Evolutionary conservation across 2,329 filamentous ascomycete species (phyloP).

Genomic region (Ceratocystis ficicola): DNA sequence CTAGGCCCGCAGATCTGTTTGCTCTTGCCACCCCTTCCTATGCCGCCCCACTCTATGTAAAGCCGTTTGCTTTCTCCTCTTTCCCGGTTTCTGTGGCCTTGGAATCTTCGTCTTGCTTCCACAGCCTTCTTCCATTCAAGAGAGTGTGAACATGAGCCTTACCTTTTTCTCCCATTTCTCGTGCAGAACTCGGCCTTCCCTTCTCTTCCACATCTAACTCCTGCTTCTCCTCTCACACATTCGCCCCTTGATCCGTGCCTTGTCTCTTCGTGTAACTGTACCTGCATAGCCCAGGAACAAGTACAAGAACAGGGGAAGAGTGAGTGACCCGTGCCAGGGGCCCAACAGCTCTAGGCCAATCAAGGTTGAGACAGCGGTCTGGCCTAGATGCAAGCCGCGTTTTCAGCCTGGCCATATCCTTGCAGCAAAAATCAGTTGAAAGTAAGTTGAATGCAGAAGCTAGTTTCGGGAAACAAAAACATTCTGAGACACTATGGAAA

Average conservation of each 20-base stretch:
- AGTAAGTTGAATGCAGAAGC: background rate
- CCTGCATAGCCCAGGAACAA: slow-evolving; percentile 8
- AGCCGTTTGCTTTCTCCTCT: background rate
- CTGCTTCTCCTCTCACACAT: slow-evolving; percentile 22
- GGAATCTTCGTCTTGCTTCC: slow-evolving; percentile 3
- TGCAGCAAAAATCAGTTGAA: background rate
- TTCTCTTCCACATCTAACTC: background rate
- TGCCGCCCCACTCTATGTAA: too few relatives aligned
- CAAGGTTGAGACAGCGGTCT: background rate
- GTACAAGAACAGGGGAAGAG: background rate
- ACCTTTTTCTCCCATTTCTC: slow-evolving; percentile 22
- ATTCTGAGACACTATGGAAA: background rate
- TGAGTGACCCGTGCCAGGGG: background rate
- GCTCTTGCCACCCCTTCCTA: too few relatives aligned
- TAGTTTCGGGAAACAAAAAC: background rate
- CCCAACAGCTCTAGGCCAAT: background rate
- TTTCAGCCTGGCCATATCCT: background rate
- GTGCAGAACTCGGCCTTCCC: background rate
- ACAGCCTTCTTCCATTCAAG: background rate
- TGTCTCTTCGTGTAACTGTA: slow-evolving; percentile 7
- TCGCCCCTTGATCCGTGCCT: background rate
- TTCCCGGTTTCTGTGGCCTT: background rate
- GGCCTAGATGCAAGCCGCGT: background rate
- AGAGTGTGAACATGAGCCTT: background rate
- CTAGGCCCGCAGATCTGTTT: too few relatives aligned